These are phyloP conservation scores for Apium graveolens DNA, from an alignment of 129 eudicot species.

Conservation along the genomic window DNA sequence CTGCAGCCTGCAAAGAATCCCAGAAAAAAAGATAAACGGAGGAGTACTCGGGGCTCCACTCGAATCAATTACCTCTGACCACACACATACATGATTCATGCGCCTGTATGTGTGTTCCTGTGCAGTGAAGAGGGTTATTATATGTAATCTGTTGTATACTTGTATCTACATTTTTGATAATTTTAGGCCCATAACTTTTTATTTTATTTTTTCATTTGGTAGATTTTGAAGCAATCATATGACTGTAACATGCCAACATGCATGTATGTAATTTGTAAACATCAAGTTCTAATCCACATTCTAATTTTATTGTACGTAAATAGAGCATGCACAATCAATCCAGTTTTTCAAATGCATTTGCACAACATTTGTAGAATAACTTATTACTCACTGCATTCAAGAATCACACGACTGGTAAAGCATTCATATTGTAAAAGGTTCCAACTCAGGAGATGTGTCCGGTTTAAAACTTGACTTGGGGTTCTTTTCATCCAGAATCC, in stretches of 20 bases:
- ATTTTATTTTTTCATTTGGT: neutral
- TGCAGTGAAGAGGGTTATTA: neutral
- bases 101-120: neutral
- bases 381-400: neutral
- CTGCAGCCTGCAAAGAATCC: neutral
- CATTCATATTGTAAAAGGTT: neutral
- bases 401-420: neutral
- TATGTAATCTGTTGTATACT: neutral
- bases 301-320: neutral
- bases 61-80: neutral
- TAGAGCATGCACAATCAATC: neutral
- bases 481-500: too few species aligned
- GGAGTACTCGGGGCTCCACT: constrained; percentile 1
- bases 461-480: neutral
- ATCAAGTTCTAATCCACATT: neutral
- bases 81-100: neutral
- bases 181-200: neutral
- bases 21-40: neutral
- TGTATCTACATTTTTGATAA: neutral
- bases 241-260: neutral
- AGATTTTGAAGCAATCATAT: neutral
- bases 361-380: neutral
- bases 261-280: neutral
- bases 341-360: neutral
- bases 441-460: neutral